These are phyloP conservation scores for Solanum sejunctum DNA, from an alignment of 257 asterid species.

Conservation along the genomic window DNA sequence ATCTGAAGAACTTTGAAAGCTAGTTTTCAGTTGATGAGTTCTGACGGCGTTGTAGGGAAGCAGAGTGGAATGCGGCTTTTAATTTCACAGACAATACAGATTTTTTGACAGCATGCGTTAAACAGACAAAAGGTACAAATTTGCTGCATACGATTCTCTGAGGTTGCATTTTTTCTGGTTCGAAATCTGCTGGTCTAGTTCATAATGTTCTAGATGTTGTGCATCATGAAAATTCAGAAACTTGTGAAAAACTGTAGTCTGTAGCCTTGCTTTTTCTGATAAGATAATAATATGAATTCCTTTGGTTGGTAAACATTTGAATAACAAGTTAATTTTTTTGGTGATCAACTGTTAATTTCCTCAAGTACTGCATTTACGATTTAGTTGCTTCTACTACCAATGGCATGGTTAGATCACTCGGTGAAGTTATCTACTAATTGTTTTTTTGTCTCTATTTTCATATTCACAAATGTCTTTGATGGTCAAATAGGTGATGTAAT, in stretches of 20 bases:
- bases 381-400: not conserved
- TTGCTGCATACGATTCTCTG: not conserved
- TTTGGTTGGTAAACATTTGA: not conserved
- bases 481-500: constrained; percentile 37
- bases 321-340: not conserved
- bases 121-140: constrained; percentile 32
- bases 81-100: constrained; percentile 55
- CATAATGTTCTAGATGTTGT: not conserved
- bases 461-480: not conserved
- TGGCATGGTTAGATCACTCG: not conserved
- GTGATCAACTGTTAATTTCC: not conserved
- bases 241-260: not conserved
- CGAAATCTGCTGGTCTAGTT: not conserved
- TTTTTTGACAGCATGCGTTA: constrained; percentile 51
- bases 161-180: not conserved
- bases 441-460: not conserved
- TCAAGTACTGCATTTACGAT: not conserved
- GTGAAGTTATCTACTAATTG: not conserved
- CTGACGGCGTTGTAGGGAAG: constrained; percentile 33
- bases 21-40: not conserved
- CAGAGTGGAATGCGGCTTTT: constrained; percentile 77
- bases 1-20: not conserved
- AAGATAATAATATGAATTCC: not conserved
- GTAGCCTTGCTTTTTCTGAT: not conserved
- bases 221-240: not conserved